Percentiles rank a stretch among this genome's conserved stretches.
phyloP scores from a whole-genome alignment of 192 early-diverging fungal genomes.

The Coemansia sp. region DNA sequence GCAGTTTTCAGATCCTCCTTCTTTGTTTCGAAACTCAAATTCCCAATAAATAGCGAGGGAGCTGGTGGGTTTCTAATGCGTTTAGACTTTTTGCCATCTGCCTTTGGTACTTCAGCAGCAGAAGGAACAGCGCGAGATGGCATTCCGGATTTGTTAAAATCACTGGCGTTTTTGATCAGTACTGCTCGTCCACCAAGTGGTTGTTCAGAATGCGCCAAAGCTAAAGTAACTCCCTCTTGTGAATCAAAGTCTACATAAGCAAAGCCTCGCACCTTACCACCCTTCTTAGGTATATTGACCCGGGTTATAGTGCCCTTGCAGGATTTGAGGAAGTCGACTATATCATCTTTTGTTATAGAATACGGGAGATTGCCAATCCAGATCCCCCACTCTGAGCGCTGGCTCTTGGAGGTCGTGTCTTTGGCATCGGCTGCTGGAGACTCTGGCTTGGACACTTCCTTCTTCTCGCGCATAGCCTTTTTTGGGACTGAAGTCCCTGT shows the following conservation, averaged over 20 bases:
- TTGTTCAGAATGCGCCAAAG: constrained; percentile 65
- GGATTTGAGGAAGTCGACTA: constrained; percentile 61
- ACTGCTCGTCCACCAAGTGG: constrained; percentile 60
- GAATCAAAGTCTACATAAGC: constrained; percentile 71
- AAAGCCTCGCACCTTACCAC: constrained; percentile 57
- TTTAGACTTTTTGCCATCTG: constrained; percentile 31
- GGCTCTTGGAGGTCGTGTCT: constrained; percentile 32
- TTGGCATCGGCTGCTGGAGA: background rate
- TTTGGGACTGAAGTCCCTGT: background rate
- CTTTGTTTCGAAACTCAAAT: constrained; percentile 62
- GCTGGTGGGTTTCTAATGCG: constrained; percentile 59
- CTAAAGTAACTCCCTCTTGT: constrained; percentile 53
- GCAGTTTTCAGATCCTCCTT: constrained; percentile 52
- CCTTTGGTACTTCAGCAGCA: background rate
- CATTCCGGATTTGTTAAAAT: constrained; percentile 61
- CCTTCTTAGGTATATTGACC: constrained; percentile 43
- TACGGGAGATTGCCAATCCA: constrained; percentile 77
- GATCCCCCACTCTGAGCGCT: constrained; percentile 60
- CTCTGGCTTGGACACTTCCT: constrained; percentile 31
- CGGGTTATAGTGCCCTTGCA: constrained; percentile 40
- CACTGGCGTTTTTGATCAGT: constrained; percentile 67
- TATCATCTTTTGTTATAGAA: constrained; percentile 54
- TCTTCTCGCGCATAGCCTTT: constrained; percentile 25
- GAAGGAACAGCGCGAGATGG: constrained; percentile 22
- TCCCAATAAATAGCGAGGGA: constrained; percentile 69